A percentile compares a stretch with the other conserved stretches of the same genome.
These are phyloP conservation scores for Globisporangium middletonii DNA, from an alignment of 352 stramenopile genomes.

Conservation along the genomic window DNA sequence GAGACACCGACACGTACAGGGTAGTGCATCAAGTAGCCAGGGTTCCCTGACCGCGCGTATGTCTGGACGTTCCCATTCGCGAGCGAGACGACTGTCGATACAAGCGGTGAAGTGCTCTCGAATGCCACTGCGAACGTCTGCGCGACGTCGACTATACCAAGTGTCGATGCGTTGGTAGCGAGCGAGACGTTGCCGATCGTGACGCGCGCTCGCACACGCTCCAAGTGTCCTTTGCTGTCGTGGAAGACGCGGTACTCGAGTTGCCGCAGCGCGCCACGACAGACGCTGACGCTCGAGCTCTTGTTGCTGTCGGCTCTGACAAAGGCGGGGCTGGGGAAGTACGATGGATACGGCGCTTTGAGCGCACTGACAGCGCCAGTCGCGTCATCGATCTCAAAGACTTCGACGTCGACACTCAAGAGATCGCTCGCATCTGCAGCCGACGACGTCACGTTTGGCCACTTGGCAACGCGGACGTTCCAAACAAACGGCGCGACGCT, in stretches of 20 bases:
- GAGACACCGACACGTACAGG: conserved; percentile 30
- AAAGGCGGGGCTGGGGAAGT: conserved; percentile 19
- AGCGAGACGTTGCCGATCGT: conserved; percentile 19
- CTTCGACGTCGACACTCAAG: conserved; percentile 13
- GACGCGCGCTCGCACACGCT: conserved; percentile 14
- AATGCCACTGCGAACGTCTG: conserved; percentile 34
- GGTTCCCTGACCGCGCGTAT: conserved; percentile 33
- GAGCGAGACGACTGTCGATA: conserved; percentile 16
- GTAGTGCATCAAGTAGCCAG: conserved; percentile 27
- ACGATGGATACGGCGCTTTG: conserved; percentile 14
- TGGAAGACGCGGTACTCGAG: conserved; percentile 26
- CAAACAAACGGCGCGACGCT: conserved; percentile 11
- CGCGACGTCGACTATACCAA: conserved; percentile 2
- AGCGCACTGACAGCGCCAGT: background rate
- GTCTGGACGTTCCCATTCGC: conserved; percentile 26
- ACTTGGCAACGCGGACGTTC: conserved; percentile 19
- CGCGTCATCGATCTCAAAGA: conserved; percentile 12
- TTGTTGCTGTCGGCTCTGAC: background rate
- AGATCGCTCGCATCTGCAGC: background rate
- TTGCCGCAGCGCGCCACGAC: conserved; percentile 17
- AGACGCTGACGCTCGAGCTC: conserved; percentile 6
- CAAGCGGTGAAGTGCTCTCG: conserved; percentile 14
- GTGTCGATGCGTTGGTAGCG: background rate
- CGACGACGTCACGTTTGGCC: conserved; percentile 13
- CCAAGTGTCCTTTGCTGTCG: conserved; percentile 22